Base-by-base conservation (phyloP, 768 basidiomycete genomes). In the Termitomyces eurrhizus region DNA sequence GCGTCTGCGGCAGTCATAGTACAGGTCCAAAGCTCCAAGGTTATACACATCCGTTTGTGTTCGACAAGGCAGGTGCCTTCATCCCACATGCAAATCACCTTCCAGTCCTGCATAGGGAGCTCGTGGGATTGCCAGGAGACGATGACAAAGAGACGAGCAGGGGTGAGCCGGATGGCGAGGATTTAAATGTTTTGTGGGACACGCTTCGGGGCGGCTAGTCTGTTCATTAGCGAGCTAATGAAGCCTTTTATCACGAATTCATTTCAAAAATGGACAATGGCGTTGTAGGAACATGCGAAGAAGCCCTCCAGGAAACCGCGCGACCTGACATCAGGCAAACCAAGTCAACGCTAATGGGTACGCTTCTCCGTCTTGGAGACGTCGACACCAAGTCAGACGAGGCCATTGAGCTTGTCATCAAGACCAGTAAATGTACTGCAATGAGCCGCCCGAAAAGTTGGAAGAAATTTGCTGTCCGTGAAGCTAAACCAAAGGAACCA, bases 391-490 rank as follows among this genome's bases (percentile, higher is more conserved):
- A 83, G 32, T 73, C 83, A 6, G 85, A 85, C n/a, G 86, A 93
- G 66, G 86, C 91, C 1, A 74, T 97, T 41, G 86, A 87, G 66
- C 81, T 98, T 58, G 72, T 75, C 11, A 79, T 98, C 63, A 88
- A 88, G 67, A 80, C 85, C 24, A 88, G 85, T 64, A 98, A 98
- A 74, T 89, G 87, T 56, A 95, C 93, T 0, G 83, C 89, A 29
- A 67, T 84, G 24, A 81, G 83, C 3, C 77, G 84, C 37, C 87
- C 93, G 0, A 88, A 89, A 56, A 73, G 85, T 36, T 89, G 90
- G 85, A 95, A 94, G 74, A 92, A 90, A 69, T 90, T 87, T 70
- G 81, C 72, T 41, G 68, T 78, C 56, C 76, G 81, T 63, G 67
- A 72, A 64, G 68, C 62, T 35, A 61, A 61, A 18, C 39, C 45